phyloP scores from a whole-genome alignment of 1,284 basidiomycete species.

The Boletellus deceptivus region DNA sequence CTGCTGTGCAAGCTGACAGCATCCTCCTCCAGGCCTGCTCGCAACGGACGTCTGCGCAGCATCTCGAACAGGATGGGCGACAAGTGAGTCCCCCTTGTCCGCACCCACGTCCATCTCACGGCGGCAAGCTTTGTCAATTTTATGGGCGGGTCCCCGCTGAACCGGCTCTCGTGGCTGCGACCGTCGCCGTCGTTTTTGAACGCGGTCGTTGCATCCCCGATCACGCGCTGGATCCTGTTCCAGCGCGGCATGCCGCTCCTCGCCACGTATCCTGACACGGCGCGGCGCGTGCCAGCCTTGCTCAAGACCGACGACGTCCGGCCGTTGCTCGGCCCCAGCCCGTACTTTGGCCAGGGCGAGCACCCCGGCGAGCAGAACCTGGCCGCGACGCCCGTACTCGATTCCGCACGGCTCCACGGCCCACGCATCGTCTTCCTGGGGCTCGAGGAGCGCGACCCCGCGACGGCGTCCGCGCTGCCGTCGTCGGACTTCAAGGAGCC shows the following conservation, averaged over 20 bases:
- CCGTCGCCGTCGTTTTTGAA: slow-evolving; percentile 72
- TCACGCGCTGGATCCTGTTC: slow-evolving; percentile 75
- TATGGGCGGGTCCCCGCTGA: slow-evolving; percentile 69
- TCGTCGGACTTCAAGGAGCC: slow-evolving; percentile 60
- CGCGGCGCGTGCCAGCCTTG: slow-evolving; percentile 44
- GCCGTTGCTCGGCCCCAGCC: slow-evolving; percentile 43
- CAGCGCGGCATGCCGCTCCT: slow-evolving; percentile 65
- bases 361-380: slow-evolving; percentile 43
- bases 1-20: slow-evolving; percentile 11
- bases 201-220: slow-evolving; percentile 53
- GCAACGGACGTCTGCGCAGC: slow-evolving; percentile 1
- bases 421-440: slow-evolving; percentile 70
- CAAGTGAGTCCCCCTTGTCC: slow-evolving; percentile 22
- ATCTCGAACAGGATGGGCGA: slow-evolving; percentile 28
- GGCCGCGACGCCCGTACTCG: slow-evolving; percentile 46
- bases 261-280: slow-evolving; percentile 31
- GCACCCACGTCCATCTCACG: not conserved
- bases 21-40: not conserved
- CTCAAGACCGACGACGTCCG: slow-evolving; percentile 55
- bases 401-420: slow-evolving; percentile 64
- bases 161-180: slow-evolving; percentile 84
- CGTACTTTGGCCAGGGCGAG: slow-evolving; percentile 68
- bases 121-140: slow-evolving; percentile 29
- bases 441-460: slow-evolving; percentile 63
- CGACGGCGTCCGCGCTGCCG: slow-evolving; percentile 49